A percentile compares a stretch with the other conserved stretches of the same genome.
Conservation (phyloP, 306 rosid species). For the Macrotyloma uniflorum region DNA sequence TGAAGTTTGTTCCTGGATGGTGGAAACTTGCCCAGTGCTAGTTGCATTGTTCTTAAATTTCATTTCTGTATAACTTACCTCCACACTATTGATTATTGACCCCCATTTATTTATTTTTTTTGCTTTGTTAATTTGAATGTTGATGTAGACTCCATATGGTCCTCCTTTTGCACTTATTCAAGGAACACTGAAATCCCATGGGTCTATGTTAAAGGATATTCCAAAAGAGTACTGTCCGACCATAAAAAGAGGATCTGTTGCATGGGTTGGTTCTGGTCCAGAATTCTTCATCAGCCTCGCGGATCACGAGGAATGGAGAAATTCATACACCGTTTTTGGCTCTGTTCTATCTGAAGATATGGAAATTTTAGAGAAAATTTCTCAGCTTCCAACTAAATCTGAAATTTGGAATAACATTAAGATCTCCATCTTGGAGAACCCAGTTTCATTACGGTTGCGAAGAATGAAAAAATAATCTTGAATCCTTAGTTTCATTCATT, state of each 20-base stretch:
- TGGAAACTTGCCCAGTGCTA: conserved; percentile 1
- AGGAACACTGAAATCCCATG: conserved; percentile 54
- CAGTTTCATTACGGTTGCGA: conserved; percentile 49
- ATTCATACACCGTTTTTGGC: conserved; percentile 69
- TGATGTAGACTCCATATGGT: conserved; percentile 50
- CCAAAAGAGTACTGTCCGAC: conserved; percentile 54
- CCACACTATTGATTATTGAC: background rate
- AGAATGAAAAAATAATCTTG: conserved; percentile 35
- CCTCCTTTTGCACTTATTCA: conserved; percentile 59
- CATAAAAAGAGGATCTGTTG: conserved; percentile 72
- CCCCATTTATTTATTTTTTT: background rate
- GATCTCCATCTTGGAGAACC: conserved; percentile 68
- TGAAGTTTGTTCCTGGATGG: background rate
- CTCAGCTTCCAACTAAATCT: conserved; percentile 58
- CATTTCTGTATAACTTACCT: background rate
- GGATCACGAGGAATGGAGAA: conserved; percentile 70
- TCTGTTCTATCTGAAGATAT: conserved; percentile 69
- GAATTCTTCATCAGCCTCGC: conserved; percentile 84
- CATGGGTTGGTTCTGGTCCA: conserved; percentile 89
- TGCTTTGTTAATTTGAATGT: conserved; percentile 38
- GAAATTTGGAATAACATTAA: conserved; percentile 59
- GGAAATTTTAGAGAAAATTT: conserved; percentile 62
- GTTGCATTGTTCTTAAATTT: conserved; percentile 15
- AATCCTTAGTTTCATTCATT: conserved; percentile 25
- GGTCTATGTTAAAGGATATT: conserved; percentile 42